Evolutionary conservation across 495 filamentous ascomycete genomes (phyloP).

Genomic region (Filosporella fistucella): DNA sequence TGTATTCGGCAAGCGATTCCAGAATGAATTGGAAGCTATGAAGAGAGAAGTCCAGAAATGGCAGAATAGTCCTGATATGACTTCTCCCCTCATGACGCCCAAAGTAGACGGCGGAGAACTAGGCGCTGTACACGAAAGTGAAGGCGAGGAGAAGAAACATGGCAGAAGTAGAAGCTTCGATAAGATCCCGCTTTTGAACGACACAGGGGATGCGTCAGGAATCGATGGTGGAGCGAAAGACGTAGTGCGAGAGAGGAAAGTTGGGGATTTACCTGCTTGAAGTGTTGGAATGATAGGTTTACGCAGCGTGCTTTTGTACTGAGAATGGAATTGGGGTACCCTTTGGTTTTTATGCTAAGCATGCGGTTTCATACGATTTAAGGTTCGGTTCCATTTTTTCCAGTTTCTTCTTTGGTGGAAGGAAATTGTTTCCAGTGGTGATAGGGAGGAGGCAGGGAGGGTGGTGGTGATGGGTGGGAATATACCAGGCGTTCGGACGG

Average conservation of each 20-base stretch:
- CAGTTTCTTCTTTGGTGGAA: too few relatives aligned
- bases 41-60: constrained; percentile 86
- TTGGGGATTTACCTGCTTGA: constrained; percentile 23
- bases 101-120: constrained; percentile 22
- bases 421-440: too few relatives aligned
- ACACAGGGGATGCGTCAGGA: constrained; percentile 34
- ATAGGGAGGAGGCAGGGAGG: too few relatives aligned
- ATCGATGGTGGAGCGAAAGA: constrained; percentile 36
- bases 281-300: background rate
- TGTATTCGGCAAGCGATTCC: constrained; percentile 91
- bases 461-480: too few relatives aligned
- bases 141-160: constrained; percentile 6
- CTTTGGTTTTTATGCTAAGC: too few relatives aligned
- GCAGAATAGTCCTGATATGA: constrained; percentile 56
- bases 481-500: too few relatives aligned
- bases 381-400: too few relatives aligned
- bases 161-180: constrained; percentile 36
- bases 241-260: constrained; percentile 38
- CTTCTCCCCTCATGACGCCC: constrained; percentile 36
- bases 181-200: constrained; percentile 49
- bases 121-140: constrained; percentile 6
- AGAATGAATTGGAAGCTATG: constrained; percentile 90
- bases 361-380: too few relatives aligned
- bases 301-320: background rate
- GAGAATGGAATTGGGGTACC: background rate